Evolutionary conservation across 768 basidiomycete species (phyloP).

Genomic region (Mycena metata): DNA sequence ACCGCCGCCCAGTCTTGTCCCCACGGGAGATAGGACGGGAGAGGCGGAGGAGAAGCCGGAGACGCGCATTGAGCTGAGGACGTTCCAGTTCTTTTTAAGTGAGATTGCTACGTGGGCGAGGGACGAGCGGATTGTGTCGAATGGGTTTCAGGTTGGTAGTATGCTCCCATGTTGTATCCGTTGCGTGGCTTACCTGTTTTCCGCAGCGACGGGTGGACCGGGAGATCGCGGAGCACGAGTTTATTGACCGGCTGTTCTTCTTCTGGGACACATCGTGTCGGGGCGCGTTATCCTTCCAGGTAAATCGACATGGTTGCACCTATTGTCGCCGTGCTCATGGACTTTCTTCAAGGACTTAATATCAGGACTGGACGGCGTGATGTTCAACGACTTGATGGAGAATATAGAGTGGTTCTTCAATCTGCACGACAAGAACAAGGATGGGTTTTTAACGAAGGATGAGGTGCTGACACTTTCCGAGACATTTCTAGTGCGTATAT

Average conservation of each 20-base stretch:
- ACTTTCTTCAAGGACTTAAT: constrained; percentile 80
- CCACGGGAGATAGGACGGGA: constrained; percentile 60
- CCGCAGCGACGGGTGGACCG: constrained; percentile 87
- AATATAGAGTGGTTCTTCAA: constrained; percentile 99
- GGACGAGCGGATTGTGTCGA: constrained; percentile 91
- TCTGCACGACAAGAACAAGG: constrained; percentile 95
- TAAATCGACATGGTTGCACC: constrained; percentile 43
- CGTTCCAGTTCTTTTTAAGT: constrained; percentile 91
- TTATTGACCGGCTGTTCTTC: constrained; percentile 93
- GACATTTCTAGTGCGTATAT: constrained; percentile 80
- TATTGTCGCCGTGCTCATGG: constrained; percentile 15
- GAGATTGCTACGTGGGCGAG: constrained; percentile 97
- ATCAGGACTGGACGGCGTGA: constrained; percentile 88
- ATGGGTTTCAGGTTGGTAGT: constrained; percentile 84
- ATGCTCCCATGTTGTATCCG: neutral
- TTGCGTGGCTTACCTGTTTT: constrained; percentile 22
- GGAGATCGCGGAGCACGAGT: constrained; percentile 94
- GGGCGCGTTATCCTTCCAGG: constrained; percentile 93
- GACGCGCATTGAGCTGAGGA: constrained; percentile 86
- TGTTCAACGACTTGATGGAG: constrained; percentile 98
- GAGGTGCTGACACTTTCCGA: constrained; percentile 97
- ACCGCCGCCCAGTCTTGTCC: constrained; percentile 66
- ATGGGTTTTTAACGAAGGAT: constrained; percentile 95
- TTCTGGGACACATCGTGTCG: constrained; percentile 90
- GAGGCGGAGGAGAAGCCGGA: constrained; percentile 83